These are phyloP conservation scores for Ophiostoma tasmaniense DNA, from an alignment of 2,329 filamentous ascomycete genomes.

Conservation along the genomic window DNA sequence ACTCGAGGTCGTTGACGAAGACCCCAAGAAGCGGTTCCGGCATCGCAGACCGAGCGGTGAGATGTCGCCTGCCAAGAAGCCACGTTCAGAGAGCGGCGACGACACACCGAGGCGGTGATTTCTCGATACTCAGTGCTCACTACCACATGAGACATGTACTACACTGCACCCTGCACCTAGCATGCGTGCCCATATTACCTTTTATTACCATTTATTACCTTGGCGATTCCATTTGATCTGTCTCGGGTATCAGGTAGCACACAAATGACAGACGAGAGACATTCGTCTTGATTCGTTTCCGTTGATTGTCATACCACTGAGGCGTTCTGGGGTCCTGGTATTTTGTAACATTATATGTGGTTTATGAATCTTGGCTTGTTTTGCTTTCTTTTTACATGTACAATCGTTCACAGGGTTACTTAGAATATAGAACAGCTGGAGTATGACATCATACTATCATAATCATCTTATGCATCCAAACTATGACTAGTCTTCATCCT, in stretches of 20 bases:
- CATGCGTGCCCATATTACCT: not conserved
- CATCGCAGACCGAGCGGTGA: conserved; percentile 33
- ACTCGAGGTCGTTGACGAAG: conserved; percentile 30
- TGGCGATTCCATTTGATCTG: not conserved
- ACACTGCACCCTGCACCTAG: not conserved
- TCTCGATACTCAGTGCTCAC: not conserved
- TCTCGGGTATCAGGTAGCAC: not conserved
- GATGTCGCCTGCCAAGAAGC: conserved; percentile 38
- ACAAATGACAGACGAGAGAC: not conserved
- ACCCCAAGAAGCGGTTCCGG: conserved; percentile 27
- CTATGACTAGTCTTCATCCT: conserved; percentile 9
- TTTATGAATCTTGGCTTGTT: not conserved
- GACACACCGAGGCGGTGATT: not conserved
- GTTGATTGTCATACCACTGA: not conserved
- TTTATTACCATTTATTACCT: not conserved
- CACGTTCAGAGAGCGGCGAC: conserved; percentile 26
- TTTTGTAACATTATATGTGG: not conserved
- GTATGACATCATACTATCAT: not conserved
- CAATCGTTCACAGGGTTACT: not conserved
- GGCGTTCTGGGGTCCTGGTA: not conserved
- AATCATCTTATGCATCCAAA: not conserved
- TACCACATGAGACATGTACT: not conserved
- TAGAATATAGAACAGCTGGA: not conserved
- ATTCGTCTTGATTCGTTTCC: not conserved
- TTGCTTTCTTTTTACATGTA: not conserved